These are phyloP conservation scores for Monilinia vaccinii-corymbosi DNA, from an alignment of 2,329 filamentous ascomycete genomes.

Conservation along the genomic window DNA sequence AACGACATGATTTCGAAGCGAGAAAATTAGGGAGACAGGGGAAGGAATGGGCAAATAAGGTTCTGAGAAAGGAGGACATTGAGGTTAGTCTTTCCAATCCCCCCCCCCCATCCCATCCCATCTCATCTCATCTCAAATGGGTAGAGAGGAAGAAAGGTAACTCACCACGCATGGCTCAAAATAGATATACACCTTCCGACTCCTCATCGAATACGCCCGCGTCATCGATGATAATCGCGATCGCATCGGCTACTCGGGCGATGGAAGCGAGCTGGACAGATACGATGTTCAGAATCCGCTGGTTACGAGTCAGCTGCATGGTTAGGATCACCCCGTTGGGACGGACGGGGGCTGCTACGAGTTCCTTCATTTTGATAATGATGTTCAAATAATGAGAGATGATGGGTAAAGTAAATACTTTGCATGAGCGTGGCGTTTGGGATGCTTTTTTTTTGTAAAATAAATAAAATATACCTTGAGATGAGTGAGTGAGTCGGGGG, in stretches of 20 bases:
- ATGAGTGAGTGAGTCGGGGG: too few relatives aligned
- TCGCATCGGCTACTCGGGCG: constrained; percentile 28
- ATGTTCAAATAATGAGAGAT: not conserved
- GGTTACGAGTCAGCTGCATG: constrained; percentile 15
- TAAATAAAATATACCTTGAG: not conserved
- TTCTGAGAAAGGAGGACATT: constrained; percentile 62
- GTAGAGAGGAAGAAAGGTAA: not conserved
- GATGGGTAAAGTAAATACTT: too few relatives aligned
- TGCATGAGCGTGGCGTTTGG: not conserved
- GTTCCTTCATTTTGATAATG: not conserved
- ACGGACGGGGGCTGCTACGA: too few relatives aligned
- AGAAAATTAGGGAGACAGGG: constrained; percentile 56
- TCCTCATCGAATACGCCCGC: constrained; percentile 55
- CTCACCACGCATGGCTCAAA: not conserved
- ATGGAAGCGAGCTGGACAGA: constrained; percentile 28
- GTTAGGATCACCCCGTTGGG: not conserved
- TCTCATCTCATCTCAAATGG: not conserved
- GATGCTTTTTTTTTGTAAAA: not conserved
- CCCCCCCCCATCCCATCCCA: too few relatives aligned
- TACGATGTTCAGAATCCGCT: constrained; percentile 24
- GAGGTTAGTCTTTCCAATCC: constrained; percentile 52
- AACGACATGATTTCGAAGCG: constrained; percentile 44
- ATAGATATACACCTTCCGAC: constrained; percentile 51
- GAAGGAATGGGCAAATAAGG: constrained; percentile 61
- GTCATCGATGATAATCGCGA: constrained; percentile 33